These are phyloP conservation scores for Fragaria iinumae DNA, from an alignment of 306 rosid genomes.

Conservation along the genomic window DNA sequence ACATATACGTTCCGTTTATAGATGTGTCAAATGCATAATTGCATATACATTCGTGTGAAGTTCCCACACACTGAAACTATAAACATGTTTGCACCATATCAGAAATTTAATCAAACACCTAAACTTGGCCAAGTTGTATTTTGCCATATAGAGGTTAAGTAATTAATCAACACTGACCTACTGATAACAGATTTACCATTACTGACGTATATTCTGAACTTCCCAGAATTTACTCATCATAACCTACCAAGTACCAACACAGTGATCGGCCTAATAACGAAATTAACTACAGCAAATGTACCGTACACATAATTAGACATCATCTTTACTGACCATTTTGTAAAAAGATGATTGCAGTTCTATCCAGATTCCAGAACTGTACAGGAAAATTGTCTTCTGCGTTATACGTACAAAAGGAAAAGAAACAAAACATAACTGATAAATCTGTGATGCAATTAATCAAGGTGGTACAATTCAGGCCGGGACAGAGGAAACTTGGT, in stretches of 20 bases:
- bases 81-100: background rate
- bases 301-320: background rate
- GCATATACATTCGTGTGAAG: background rate
- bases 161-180: background rate
- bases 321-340: background rate
- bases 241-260: background rate
- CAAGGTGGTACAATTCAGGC: background rate
- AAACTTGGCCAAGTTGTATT: background rate
- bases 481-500: conserved; percentile 17
- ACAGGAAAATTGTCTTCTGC: background rate
- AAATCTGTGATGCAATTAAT: background rate
- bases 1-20: too few species aligned
- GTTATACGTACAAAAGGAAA: background rate
- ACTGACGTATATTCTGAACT: background rate
- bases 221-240: background rate
- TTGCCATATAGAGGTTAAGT: background rate
- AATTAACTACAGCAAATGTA: background rate
- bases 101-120: background rate
- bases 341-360: background rate
- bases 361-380: background rate
- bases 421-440: background rate
- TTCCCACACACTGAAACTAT: background rate
- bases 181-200: background rate
- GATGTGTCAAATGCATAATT: too few species aligned
- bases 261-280: background rate